Evolutionary conservation across 495 filamentous ascomycete genomes (phyloP).

Genomic region (Friedmanniomyces simplex): DNA sequence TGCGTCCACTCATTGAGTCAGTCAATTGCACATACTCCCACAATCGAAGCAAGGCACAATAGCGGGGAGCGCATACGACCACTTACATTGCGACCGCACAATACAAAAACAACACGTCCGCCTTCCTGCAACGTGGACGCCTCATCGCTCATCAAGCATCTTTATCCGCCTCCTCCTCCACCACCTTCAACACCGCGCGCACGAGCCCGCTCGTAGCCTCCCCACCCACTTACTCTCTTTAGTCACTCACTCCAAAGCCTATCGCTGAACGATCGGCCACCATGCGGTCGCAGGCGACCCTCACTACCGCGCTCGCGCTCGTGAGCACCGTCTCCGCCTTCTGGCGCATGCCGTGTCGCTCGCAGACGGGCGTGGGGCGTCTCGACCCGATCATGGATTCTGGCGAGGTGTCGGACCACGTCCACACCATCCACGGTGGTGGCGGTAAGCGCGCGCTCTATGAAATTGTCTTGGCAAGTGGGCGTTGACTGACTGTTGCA

Average conservation of each 20-base stretch:
- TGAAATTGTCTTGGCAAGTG: not conserved
- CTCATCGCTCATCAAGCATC: not conserved
- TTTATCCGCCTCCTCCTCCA: not conserved
- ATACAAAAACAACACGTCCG: not conserved
- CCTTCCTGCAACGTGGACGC: conserved; percentile 1
- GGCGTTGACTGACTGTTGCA: not conserved
- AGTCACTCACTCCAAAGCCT: not conserved
- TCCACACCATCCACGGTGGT: conserved; percentile 66
- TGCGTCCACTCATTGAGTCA: conserved; percentile 2
- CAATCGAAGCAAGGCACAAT: conserved; percentile 6
- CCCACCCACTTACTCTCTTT: not conserved
- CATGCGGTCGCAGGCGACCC: conserved; percentile 16
- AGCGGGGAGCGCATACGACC: conserved; percentile 6
- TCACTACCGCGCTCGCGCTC: conserved; percentile 10
- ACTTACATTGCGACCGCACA: not conserved
- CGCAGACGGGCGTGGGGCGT: conserved; percentile 44
- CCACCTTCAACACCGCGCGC: not conserved
- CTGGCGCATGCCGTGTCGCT: conserved; percentile 31
- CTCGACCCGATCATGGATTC: conserved; percentile 62
- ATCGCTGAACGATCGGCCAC: not conserved
- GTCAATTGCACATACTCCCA: not conserved
- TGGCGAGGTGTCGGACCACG: conserved; percentile 48
- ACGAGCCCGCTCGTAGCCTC: not conserved
- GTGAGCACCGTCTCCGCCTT: conserved; percentile 20
- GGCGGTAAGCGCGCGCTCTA: conserved; percentile 1